Evolutionary conservation across 164 flowering plant species (phyloP).

Genomic region (Warburgia ugandensis): DNA sequence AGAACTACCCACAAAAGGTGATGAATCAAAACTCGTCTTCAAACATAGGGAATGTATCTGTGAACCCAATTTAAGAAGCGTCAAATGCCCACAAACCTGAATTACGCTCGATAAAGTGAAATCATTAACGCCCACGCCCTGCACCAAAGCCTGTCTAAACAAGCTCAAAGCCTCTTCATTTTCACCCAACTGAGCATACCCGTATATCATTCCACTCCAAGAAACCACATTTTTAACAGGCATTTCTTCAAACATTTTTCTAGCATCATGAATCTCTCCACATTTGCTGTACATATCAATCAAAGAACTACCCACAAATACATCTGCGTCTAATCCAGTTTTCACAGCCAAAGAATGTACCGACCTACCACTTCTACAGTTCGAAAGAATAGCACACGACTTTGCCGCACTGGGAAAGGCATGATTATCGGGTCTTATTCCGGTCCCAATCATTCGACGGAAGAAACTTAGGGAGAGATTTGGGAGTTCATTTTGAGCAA

Average conservation of each 20-base stretch:
- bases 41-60: constrained; percentile 67
- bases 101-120: constrained; percentile 76
- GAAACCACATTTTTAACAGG: constrained; percentile 87
- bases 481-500: constrained; percentile 83
- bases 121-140: constrained; percentile 68
- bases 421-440: constrained; percentile 52
- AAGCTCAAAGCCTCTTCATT: constrained; percentile 69
- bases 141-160: constrained; percentile 51
- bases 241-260: constrained; percentile 76
- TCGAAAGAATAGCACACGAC: constrained; percentile 44
- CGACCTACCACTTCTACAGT: constrained; percentile 36
- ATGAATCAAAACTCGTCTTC: constrained; percentile 52
- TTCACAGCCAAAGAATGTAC: constrained; percentile 56
- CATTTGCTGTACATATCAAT: constrained; percentile 91
- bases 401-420: constrained; percentile 60
- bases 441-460: constrained; percentile 36
- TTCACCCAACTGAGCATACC: constrained; percentile 66
- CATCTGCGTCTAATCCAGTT: constrained; percentile 51
- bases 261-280: constrained; percentile 42
- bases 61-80: constrained; percentile 66
- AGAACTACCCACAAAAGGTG: constrained; percentile 73
- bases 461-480: constrained; percentile 45
- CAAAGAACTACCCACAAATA: constrained; percentile 76
- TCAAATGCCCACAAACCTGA: constrained; percentile 60
- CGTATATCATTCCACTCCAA: constrained; percentile 91